These are phyloP conservation scores for Pelagophyceae sp. DNA, from an alignment of 352 stramenopile species.

Conservation along the genomic window DNA sequence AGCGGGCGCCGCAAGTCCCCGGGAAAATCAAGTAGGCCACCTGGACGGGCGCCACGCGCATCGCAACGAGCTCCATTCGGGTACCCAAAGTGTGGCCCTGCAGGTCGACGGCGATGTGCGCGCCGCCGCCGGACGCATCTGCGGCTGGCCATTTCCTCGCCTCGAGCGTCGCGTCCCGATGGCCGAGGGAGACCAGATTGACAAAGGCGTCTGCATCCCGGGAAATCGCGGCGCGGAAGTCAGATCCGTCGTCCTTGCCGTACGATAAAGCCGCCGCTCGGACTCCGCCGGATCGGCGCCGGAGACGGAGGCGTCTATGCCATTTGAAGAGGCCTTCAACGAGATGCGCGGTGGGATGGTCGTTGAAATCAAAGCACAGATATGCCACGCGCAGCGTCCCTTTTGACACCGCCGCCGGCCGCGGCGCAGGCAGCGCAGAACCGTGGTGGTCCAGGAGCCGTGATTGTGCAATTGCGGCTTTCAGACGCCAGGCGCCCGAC, in stretches of 20 bases:
- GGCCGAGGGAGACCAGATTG: conserved; percentile 42
- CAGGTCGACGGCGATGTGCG: conserved; percentile 62
- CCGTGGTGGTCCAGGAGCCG: neutral
- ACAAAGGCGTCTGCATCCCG: conserved; percentile 39
- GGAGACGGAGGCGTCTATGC: conserved; percentile 30
- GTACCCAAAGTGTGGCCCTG: conserved; percentile 59
- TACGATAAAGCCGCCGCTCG: conserved; percentile 48
- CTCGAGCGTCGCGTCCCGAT: conserved; percentile 37
- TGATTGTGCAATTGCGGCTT: conserved; percentile 40
- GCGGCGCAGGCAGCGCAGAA: conserved; percentile 3
- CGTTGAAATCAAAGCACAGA: conserved; percentile 62
- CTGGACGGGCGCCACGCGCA: conserved; percentile 50
- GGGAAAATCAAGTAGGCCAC: conserved; percentile 71
- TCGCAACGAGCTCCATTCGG: conserved; percentile 48
- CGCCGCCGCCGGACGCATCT: conserved; percentile 22
- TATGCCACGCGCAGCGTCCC: conserved; percentile 55
- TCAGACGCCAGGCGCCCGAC: conserved; percentile 34
- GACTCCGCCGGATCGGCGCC: neutral
- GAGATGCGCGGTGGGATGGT: conserved; percentile 65
- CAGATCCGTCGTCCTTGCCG: conserved; percentile 54
- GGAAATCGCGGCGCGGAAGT: conserved; percentile 37
- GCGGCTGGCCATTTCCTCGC: conserved; percentile 29
- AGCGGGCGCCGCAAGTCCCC: conserved; percentile 57
- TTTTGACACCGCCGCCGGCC: neutral
- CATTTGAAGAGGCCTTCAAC: conserved; percentile 58